Conservation (phyloP, 75 land plant genomes). For the Ceratopteris richardii region DNA sequence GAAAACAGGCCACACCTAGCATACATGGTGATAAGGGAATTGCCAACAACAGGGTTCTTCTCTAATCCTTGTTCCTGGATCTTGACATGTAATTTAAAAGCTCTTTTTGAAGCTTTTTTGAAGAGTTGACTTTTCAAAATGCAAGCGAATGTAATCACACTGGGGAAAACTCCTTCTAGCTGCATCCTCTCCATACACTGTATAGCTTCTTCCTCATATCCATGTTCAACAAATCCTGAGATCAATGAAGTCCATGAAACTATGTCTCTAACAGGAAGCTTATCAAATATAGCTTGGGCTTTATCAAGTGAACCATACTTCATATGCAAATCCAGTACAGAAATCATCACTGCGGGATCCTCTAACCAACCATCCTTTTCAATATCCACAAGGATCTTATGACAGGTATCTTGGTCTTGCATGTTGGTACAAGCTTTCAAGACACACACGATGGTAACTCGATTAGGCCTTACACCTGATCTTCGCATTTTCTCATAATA, state of each 20-base stretch:
- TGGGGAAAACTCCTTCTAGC: background rate
- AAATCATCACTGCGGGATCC: background rate
- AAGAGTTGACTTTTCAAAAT: background rate
- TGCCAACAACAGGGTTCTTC: constrained; percentile 2
- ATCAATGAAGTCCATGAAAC: constrained; percentile 33
- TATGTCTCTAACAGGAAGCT: constrained; percentile 8
- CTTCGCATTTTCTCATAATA: no score
- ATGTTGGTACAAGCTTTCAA: constrained; percentile 48
- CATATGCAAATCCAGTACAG: constrained; percentile 21
- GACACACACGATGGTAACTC: constrained; percentile 42
- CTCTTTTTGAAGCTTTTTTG: background rate
- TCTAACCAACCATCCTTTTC: constrained; percentile 11
- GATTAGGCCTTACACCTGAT: constrained; percentile 12
- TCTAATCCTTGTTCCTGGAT: background rate
- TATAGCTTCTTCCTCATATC: constrained; percentile 15
- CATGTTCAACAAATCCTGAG: constrained; percentile 23
- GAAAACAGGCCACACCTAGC: constrained; percentile 17
- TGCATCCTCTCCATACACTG: constrained; percentile 6
- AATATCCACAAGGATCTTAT: constrained; percentile 58
- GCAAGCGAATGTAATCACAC: background rate
- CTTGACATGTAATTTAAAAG: background rate
- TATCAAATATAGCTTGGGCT: constrained; percentile 19
- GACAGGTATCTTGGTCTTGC: constrained; percentile 37
- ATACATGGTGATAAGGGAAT: constrained; percentile 11
- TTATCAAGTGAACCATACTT: constrained; percentile 15